These are phyloP conservation scores for Hirsutella rhossiliensis DNA, from an alignment of 2,329 filamentous ascomycete species.

Conservation along the genomic window DNA sequence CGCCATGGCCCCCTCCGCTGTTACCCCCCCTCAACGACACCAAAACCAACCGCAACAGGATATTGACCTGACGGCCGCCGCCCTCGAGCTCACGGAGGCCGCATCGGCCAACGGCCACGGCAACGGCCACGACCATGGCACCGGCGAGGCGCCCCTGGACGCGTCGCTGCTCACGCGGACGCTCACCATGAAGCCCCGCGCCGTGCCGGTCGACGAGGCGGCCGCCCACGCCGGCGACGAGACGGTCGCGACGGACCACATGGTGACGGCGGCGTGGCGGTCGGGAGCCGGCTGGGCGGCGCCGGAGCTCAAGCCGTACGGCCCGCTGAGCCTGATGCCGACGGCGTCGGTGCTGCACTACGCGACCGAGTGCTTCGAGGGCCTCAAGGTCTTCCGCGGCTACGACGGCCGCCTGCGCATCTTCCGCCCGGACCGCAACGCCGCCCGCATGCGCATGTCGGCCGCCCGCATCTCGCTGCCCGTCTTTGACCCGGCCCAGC, in stretches of 20 bases:
- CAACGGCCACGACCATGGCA: conserved; percentile 20
- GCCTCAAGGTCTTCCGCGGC: conserved; percentile 70
- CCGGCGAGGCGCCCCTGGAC: conserved; percentile 40
- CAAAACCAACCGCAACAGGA: conserved; percentile 19
- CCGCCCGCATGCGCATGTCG: conserved; percentile 49
- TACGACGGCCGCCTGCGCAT: conserved; percentile 61
- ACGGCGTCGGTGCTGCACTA: conserved; percentile 78
- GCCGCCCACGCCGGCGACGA: conserved; percentile 32
- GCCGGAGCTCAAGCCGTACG: conserved; percentile 66
- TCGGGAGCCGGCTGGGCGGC: conserved; percentile 54
- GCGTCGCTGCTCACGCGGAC: conserved; percentile 49
- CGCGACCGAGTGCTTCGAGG: conserved; percentile 85
- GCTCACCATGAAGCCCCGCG: conserved; percentile 34
- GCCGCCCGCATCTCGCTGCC: conserved; percentile 61
- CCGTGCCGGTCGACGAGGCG: conserved; percentile 36
- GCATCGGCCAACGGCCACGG: conserved; percentile 10
- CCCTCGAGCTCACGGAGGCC: conserved; percentile 36
- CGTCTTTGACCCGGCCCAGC: conserved; percentile 55
- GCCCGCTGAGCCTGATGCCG: conserved; percentile 65
- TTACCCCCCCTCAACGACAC: conserved; percentile 15
- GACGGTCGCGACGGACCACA: conserved; percentile 71
- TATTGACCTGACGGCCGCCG: conserved; percentile 37
- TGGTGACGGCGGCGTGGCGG: conserved; percentile 66
- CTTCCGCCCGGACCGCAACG: conserved; percentile 67
- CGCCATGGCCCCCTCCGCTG: conserved; percentile 40